These are phyloP conservation scores for Aplosporella prunicola DNA, from an alignment of 2,329 filamentous ascomycete species.

Conservation along the genomic window DNA sequence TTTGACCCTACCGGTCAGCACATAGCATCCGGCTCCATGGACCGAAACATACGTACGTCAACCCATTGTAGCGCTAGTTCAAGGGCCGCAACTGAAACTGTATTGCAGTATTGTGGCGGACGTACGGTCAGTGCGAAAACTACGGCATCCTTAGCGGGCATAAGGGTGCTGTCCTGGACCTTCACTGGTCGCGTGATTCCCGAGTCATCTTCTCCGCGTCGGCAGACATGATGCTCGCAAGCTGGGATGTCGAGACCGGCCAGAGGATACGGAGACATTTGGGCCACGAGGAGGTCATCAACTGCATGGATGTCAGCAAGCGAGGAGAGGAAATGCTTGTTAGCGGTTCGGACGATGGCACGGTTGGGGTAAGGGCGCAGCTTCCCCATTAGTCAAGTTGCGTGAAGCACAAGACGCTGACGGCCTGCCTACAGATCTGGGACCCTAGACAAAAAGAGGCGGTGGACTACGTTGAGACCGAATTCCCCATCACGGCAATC, in stretches of 20 bases:
- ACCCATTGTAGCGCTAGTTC: slow-evolving; percentile 13
- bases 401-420: slow-evolving; percentile 14
- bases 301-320: slow-evolving; percentile 77
- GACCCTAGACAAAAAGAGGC: slow-evolving; percentile 86
- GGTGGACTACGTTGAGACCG: slow-evolving; percentile 77
- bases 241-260: slow-evolving; percentile 92
- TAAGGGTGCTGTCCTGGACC: slow-evolving; percentile 79
- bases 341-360: slow-evolving; percentile 87
- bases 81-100: slow-evolving; percentile 17
- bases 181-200: slow-evolving; percentile 96
- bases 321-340: slow-evolving; percentile 84
- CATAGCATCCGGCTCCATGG: slow-evolving; percentile 93
- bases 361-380: slow-evolving; percentile 52
- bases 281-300: slow-evolving; percentile 94
- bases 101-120: slow-evolving; percentile 75
- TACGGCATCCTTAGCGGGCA: slow-evolving; percentile 84
- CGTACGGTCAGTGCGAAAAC: slow-evolving; percentile 87
- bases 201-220: slow-evolving; percentile 85
- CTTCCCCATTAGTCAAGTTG: background rate
- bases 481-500: slow-evolving; percentile 85
- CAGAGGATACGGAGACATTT: slow-evolving; percentile 82
- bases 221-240: slow-evolving; percentile 85
- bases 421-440: slow-evolving; percentile 57
- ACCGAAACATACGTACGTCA: slow-evolving; percentile 70
- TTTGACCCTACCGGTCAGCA: slow-evolving; percentile 83